Percentiles rank a stretch among this genome's conserved stretches.
Evolutionary conservation across 495 filamentous ascomycete species (phyloP).

Genomic region (Bryoglossum gracile): DNA sequence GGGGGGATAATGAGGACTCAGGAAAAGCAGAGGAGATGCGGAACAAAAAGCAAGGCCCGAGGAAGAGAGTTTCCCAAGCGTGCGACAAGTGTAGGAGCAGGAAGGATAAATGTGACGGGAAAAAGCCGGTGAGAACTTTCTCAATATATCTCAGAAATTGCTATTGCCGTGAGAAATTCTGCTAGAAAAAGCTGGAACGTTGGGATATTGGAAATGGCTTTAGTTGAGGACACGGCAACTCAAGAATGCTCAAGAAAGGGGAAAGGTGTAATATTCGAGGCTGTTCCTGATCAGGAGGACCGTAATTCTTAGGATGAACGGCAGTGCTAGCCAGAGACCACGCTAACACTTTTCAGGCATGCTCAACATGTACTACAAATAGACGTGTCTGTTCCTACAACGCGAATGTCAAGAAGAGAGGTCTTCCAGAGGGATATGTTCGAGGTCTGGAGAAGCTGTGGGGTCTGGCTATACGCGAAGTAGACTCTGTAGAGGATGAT

Average conservation of each 20-base stretch:
- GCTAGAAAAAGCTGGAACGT: background rate
- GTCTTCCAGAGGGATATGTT: constrained; percentile 58
- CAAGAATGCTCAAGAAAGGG: no score
- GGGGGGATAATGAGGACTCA: background rate
- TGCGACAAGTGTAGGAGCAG: constrained; percentile 94
- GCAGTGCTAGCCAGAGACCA: background rate
- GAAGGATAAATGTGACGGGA: constrained; percentile 84
- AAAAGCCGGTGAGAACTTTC: constrained; percentile 35
- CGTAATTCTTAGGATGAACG: no score
- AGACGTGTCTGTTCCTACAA: constrained; percentile 59
- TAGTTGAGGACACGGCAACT: background rate
- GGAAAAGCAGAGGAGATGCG: constrained; percentile 2
- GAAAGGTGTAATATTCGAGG: no score
- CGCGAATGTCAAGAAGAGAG: constrained; percentile 63
- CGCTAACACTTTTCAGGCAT: constrained; percentile 26
- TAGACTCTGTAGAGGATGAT: constrained; percentile 18
- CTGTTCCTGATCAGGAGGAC: no score
- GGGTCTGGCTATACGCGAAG: constrained; percentile 29
- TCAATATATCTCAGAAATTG: background rate
- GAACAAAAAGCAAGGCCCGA: constrained; percentile 17
- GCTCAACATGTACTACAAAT: constrained; percentile 55
- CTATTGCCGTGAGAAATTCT: background rate
- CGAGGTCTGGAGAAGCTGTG: constrained; percentile 47
- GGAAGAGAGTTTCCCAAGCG: constrained; percentile 46
- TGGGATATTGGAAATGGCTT: background rate